Base-by-base conservation (phyloP, 2,329 filamentous ascomycete genomes). In the Ophiocordyceps sinensis region DNA sequence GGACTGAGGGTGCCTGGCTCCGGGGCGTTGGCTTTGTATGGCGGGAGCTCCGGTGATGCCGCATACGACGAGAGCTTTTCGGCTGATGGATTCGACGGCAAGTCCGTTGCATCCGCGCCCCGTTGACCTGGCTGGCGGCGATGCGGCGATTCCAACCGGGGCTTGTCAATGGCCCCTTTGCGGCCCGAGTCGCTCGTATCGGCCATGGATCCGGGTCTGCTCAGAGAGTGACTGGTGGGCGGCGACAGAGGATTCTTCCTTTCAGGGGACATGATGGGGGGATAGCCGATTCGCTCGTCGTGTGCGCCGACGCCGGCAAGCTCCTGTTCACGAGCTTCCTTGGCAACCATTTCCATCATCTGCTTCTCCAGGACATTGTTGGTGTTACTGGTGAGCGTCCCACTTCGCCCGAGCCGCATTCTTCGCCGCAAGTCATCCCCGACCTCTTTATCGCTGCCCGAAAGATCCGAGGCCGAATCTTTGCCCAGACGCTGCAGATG, bases 1-100 rank as follows among this genome's bases (percentile, higher is more conserved):
- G 74, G 68, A 19, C 72, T 71, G 44, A 79, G 71, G 45, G 79
- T 73, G 12, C 70, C 70, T 4, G 76, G 75, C 40, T 80, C 69
- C 2, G 62, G 59, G 50, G 64, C 50, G 51, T 74, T 50, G 50
- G 74, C 59, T 44, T 68, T 55, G 57, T 67, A 48, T 5, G 64
- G 54, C 30, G 63, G 68, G n/a, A 68, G 52, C 21, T 70, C 68
- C 5, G 75, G 75, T 0, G 75, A 78, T 28, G 68, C 58, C 10
- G 69, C 67, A 13, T 61, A 55, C 14, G 70, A 70, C 1, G 61
- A 63, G 42, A 64, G 69, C 45, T 62, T 58, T 28, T 67, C 69
- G 30, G 64, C 54, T 2, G 67, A 70, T 19, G 28, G 35, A 17
- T 55, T 51, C 11, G 63, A 54, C n/a, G 59, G 55, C 9, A 47